Conservation (phyloP, 2,329 filamentous ascomycete genomes). For the Talaromyces sp. region DNA sequence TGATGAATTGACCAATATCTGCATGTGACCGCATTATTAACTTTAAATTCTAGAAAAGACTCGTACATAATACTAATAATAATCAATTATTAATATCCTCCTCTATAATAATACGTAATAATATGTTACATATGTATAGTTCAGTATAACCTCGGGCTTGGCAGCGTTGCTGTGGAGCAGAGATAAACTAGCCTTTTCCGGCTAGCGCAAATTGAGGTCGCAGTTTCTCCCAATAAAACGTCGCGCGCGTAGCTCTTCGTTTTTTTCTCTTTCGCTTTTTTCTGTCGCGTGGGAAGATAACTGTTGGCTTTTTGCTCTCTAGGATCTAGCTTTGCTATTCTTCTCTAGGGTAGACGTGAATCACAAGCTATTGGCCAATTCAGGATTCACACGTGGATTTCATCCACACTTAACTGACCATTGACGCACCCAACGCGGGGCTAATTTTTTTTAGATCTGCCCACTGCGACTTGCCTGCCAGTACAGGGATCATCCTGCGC, state of each 20-base stretch:
- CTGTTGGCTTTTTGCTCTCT: background rate
- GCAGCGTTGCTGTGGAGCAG: background rate
- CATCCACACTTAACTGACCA: background rate
- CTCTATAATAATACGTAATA: no score
- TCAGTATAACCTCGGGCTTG: background rate
- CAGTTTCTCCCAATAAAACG: background rate
- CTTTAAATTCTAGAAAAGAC: no score
- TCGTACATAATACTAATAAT: no score
- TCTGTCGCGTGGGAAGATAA: no score
- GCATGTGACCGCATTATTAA: no score
- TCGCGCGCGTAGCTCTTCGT: background rate
- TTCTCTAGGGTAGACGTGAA: background rate
- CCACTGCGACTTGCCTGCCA: background rate
- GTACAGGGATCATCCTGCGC: background rate
- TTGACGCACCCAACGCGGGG: background rate
- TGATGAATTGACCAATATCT: no score
- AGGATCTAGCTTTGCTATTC: background rate
- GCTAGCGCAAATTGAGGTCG: background rate
- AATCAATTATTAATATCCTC: no score
- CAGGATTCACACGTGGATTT: background rate
- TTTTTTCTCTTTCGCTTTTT: background rate
- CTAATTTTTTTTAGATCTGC: background rate
- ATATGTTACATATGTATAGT: background rate
- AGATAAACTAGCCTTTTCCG: background rate
- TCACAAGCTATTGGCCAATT: background rate